Conservation (phyloP, 345 rosid species). For the Lumnitzera racemosa region DNA sequence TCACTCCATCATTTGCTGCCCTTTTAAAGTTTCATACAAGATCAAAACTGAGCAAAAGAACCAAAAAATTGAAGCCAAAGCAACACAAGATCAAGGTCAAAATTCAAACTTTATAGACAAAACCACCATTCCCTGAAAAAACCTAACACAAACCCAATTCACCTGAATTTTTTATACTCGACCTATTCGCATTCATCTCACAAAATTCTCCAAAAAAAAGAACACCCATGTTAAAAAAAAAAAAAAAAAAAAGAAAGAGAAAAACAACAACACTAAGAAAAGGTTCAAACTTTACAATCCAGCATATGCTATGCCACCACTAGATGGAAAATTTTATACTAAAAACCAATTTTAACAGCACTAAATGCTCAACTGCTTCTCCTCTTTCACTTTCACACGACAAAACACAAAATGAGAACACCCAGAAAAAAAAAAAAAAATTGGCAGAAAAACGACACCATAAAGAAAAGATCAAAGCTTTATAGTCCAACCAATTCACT, state of each 20-base stretch:
- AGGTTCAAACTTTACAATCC: neutral
- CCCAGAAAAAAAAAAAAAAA: neutral
- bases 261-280: neutral
- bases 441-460: neutral
- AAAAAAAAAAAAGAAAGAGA: no score
- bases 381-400: neutral
- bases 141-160: neutral
- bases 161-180: no score
- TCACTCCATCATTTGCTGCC: no score
- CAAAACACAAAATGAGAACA: neutral
- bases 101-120: neutral
- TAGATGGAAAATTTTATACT: neutral
- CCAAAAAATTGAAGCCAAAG: neutral
- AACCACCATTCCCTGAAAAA: neutral
- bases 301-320: neutral
- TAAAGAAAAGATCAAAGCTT: no score
- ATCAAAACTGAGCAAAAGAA: neutral
- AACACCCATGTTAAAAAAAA: no score
- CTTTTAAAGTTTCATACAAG: no score
- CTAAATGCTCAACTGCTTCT: neutral
- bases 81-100: neutral
- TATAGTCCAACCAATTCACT: no score
- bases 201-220: no score
- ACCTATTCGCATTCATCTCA: no score
- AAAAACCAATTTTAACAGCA: constrained; percentile 2